A percentile compares a stretch with the other conserved stretches of the same genome.
Evolutionary conservation across 371 early-diverging fungal species (phyloP).

Genomic region (Homolaphlyctis polyrhiza): DNA sequence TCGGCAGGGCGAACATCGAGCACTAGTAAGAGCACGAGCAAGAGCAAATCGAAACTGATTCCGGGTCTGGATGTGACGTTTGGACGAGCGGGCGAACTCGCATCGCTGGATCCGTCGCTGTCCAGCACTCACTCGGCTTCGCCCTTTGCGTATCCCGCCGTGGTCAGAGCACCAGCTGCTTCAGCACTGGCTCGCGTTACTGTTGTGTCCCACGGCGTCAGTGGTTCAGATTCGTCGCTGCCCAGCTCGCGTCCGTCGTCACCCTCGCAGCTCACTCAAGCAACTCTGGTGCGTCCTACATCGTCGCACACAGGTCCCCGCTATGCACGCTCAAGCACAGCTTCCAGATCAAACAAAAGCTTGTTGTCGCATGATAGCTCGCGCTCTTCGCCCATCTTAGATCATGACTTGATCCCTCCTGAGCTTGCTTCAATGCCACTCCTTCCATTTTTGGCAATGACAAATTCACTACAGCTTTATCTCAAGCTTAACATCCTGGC

Average conservation of each 20-base stretch:
- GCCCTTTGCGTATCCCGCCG: background rate
- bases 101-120: background rate
- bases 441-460: conserved; percentile 15
- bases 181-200: too few relatives aligned
- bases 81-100: background rate
- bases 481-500: conserved; percentile 12
- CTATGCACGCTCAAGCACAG: conserved; percentile 10
- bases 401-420: too few relatives aligned
- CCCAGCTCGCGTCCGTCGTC: background rate
- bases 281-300: background rate
- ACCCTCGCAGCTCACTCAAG: background rate
- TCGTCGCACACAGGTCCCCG: background rate
- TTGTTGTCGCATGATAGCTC: too few relatives aligned
- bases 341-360: conserved; percentile 8
- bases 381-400: too few relatives aligned
- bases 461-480: conserved; percentile 19
- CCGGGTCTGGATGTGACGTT: background rate
- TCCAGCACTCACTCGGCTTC: background rate
- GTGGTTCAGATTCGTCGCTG: too few relatives aligned
- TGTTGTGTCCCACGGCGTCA: too few relatives aligned
- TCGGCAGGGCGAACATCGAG: too few relatives aligned
- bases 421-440: conserved; percentile 8
- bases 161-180: background rate
- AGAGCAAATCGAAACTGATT: too few relatives aligned
- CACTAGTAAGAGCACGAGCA: too few relatives aligned